Evolutionary conservation across 2,329 filamentous ascomycete genomes (phyloP), one percentile per base, ranked within the genome.

Genomic region (Exserohilum turcica): DNA sequence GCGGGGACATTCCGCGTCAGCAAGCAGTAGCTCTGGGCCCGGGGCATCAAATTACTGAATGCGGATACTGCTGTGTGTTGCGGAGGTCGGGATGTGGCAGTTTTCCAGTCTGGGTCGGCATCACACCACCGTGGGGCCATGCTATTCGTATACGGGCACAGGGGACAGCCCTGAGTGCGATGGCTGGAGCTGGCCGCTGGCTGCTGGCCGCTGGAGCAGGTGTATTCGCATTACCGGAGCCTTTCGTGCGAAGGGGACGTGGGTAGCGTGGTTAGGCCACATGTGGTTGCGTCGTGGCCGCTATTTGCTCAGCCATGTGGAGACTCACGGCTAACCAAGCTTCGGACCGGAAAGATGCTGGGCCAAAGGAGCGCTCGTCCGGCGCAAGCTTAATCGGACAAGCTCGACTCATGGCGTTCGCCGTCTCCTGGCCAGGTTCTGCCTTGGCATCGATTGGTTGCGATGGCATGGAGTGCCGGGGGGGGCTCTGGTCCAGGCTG

Each of bases 301-400:
- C 59, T 48, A 59, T 50, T 32, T 43, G 43, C 56, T 50, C 59
- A 35, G 31, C 46, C 38, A 32, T 48, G 48, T 52, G 51, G 52
- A 59, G 43, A 44, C 37, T 47, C 47, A 52, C 52, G 50, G 48
- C 32, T 42, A 45, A 28, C 48, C 48, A 48, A 54, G 59, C 46
- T 39, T 55, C 45, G 37, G 53, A 51, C 19, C 43, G 44, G 19
- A 29, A 32, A 51, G 15, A 9, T 31, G 19, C 52, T 63, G 63
- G 66, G 53, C 58, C 37, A 71, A 70, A 56, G 65, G 63, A 67
- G 63, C 64, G 53, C 57, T 64, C 60, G 61, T 66, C 66, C 64
- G 65, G 61, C 19, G 46, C 54, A 47, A 47, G 21, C 51, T 54
- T 50, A 53, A 51, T 57, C 61, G 62, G 57, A 61, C 54, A 52